Conservation (phyloP, 148 eudicot genomes). For the Camellia japonica region DNA sequence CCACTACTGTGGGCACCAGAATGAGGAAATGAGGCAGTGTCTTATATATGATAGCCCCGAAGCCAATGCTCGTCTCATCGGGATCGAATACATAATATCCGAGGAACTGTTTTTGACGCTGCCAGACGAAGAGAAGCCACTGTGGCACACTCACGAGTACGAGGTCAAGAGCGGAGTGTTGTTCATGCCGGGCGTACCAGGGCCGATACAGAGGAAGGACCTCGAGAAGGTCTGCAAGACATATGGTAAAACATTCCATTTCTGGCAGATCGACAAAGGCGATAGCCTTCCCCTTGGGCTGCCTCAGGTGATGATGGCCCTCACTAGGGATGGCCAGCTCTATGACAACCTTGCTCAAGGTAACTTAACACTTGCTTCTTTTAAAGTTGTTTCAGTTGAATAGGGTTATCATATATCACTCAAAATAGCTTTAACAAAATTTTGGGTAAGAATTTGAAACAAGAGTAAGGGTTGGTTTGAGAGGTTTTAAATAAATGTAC, state of each 20-base stretch:
- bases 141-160: conserved; percentile 90
- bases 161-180: conserved; percentile 87
- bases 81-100: conserved; percentile 77
- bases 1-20: conserved; percentile 83
- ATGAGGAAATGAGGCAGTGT: conserved; percentile 90
- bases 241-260: conserved; percentile 75
- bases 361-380: not conserved
- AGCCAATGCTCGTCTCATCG: conserved; percentile 64
- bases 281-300: conserved; percentile 75
- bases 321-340: conserved; percentile 88
- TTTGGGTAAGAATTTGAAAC: too few relatives aligned
- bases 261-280: conserved; percentile 88
- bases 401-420: not conserved
- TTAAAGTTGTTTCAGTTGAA: not conserved
- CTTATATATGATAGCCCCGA: conserved; percentile 76
- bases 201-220: conserved; percentile 61
- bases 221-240: conserved; percentile 73
- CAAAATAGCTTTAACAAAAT: not conserved
- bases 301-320: conserved; percentile 93
- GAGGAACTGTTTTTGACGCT: conserved; percentile 65
- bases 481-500: too few relatives aligned
- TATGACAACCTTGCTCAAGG: conserved; percentile 52
- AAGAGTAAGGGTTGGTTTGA: too few relatives aligned
- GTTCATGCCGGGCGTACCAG: conserved; percentile 73
- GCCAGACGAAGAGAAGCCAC: conserved; percentile 70